A percentile compares a stretch with the other conserved stretches of the same genome.
Evolutionary conservation across 2,329 filamentous ascomycete species (phyloP).

Genomic region (Diplodia corticola): DNA sequence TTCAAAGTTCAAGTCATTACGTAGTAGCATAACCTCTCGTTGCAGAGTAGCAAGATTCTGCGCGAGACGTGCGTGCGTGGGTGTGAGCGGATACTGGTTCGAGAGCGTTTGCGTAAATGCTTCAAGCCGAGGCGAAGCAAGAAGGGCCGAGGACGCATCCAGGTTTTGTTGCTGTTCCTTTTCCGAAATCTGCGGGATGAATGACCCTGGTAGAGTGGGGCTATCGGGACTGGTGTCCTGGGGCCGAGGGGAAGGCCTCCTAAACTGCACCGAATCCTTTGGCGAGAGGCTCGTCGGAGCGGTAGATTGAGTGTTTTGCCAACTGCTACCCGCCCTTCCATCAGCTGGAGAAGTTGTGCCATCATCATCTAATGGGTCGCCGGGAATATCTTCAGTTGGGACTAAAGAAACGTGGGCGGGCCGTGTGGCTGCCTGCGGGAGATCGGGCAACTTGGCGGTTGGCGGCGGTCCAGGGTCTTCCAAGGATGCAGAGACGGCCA

Average conservation of each 20-base stretch:
- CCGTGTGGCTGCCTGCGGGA: conserved; percentile 35
- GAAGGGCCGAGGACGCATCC: background rate
- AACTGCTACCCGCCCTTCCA: conserved; percentile 43
- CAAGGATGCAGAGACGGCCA: conserved; percentile 44
- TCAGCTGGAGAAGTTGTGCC: conserved; percentile 23
- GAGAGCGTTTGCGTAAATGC: conserved; percentile 34
- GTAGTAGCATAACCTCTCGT: conserved; percentile 71
- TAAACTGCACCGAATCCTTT: conserved; percentile 5
- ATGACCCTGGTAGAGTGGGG: conserved; percentile 60
- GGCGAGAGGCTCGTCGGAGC: conserved; percentile 33
- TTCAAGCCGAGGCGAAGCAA: conserved; percentile 35
- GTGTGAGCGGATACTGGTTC: conserved; percentile 28
- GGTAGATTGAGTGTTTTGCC: conserved; percentile 58
- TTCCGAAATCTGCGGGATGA: conserved; percentile 28
- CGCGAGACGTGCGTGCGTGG: conserved; percentile 36
- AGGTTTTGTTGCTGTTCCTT: background rate
- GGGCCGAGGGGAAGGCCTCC: conserved; percentile 29
- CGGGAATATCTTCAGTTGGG: conserved; percentile 37
- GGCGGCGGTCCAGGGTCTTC: conserved; percentile 51
- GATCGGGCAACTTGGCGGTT: conserved; percentile 46
- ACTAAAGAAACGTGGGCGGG: conserved; percentile 27
- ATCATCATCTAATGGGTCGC: conserved; percentile 37
- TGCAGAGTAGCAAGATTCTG: conserved; percentile 56
- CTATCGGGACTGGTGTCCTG: conserved; percentile 54
- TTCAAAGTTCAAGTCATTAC: conserved; percentile 82